Evolutionary conservation across 768 basidiomycete genomes (phyloP).

Genomic region (Mycena crocata): DNA sequence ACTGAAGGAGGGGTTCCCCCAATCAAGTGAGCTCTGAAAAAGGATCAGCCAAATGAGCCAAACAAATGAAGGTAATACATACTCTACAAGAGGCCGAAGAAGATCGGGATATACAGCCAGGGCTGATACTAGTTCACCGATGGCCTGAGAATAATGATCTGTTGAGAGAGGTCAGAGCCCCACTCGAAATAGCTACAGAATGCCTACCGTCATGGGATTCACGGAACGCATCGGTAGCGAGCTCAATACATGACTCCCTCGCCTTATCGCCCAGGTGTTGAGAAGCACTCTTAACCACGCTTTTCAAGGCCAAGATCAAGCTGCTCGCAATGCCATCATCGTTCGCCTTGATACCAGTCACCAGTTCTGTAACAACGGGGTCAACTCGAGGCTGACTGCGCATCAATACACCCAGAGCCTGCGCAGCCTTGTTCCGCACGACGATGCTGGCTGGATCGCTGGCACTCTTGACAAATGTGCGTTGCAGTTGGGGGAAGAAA

Average conservation of each 20-base stretch:
- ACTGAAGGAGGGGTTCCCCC: slow-evolving; percentile 76
- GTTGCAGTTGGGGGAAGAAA: slow-evolving; percentile 97
- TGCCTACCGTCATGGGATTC: slow-evolving; percentile 73
- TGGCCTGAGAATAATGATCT: slow-evolving; percentile 80
- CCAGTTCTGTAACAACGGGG: slow-evolving; percentile 92
- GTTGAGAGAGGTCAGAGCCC: neutral
- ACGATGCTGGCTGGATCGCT: slow-evolving; percentile 81
- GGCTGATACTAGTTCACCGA: slow-evolving; percentile 71
- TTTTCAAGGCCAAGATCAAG: slow-evolving; percentile 79
- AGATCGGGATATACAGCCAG: slow-evolving; percentile 72
- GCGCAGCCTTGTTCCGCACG: slow-evolving; percentile 85
- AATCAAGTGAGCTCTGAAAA: slow-evolving; percentile 67
- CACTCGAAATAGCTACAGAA: neutral
- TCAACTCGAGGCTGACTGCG: slow-evolving; percentile 90
- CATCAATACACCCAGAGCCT: slow-evolving; percentile 92
- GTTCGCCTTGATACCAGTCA: slow-evolving; percentile 64
- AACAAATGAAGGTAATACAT: slow-evolving; percentile 42
- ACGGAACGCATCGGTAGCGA: slow-evolving; percentile 84
- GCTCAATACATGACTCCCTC: slow-evolving; percentile 76
- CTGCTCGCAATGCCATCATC: slow-evolving; percentile 83
- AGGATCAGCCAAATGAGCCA: slow-evolving; percentile 21
- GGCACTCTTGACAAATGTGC: slow-evolving; percentile 95
- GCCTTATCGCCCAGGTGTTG: slow-evolving; percentile 84
- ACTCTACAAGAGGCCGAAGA: slow-evolving; percentile 77
- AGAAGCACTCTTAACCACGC: slow-evolving; percentile 77